Percentiles rank a stretch among this genome's conserved stretches.
phyloP scores from a whole-genome alignment of 805 yeast species.

The Metschnikowia similis region DNA sequence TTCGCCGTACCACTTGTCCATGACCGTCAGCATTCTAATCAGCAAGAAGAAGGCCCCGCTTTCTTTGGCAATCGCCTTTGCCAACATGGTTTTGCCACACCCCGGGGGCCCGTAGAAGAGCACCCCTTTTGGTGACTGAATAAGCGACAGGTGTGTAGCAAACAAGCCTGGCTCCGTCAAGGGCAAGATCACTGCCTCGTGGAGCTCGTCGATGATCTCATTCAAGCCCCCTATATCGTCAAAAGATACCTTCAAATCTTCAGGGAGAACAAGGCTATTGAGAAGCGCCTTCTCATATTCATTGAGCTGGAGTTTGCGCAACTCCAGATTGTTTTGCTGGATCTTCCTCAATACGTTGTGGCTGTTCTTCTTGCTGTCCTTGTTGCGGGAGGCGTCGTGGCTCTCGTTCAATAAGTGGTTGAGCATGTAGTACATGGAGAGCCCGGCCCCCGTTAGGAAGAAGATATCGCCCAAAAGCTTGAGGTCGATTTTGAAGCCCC shows the following conservation, averaged over 20 bases:
- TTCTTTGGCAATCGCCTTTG: constrained; percentile 90
- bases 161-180: constrained; percentile 70
- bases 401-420: constrained; percentile 36
- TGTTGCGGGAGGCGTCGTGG: constrained; percentile 36
- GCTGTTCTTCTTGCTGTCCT: constrained; percentile 58
- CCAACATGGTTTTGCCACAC: constrained; percentile 96
- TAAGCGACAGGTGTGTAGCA: constrained; percentile 57
- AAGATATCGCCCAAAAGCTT: constrained; percentile 39
- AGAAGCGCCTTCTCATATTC: constrained; percentile 76
- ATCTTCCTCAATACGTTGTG: constrained; percentile 37
- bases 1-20: constrained; percentile 99
- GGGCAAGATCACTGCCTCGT: constrained; percentile 87
- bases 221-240: constrained; percentile 89
- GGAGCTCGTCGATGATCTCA: constrained; percentile 72
- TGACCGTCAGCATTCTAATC: constrained; percentile 85
- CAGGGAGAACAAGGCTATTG: constrained; percentile 76
- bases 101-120: constrained; percentile 94
- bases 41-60: constrained; percentile 89
- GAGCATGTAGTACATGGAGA: constrained; percentile 64
- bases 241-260: constrained; percentile 73
- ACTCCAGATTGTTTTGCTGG: constrained; percentile 52
- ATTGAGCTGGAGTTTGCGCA: constrained; percentile 50
- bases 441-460: constrained; percentile 54
- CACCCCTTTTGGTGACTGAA: constrained; percentile 94
- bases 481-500: constrained; percentile 36